Conservation (phyloP, 2,329 filamentous ascomycete species). For the Fusarium sp. region DNA sequence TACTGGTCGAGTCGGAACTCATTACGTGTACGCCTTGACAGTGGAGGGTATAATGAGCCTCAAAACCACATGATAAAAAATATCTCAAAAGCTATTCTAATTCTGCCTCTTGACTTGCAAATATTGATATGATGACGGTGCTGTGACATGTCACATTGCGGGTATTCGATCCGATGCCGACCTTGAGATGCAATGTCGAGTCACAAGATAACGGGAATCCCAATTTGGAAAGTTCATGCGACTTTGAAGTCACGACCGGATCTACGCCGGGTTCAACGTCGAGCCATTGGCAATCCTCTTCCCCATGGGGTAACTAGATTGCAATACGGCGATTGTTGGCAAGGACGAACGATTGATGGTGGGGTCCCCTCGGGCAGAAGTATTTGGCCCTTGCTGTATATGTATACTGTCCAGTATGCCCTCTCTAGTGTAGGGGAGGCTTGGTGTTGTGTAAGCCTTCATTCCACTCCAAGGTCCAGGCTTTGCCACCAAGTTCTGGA, state of each 20-base stretch:
- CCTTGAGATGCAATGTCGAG: background rate
- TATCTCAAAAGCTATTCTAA: background rate
- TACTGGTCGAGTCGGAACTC: background rate
- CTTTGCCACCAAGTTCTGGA: background rate
- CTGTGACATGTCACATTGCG: background rate
- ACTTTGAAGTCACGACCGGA: background rate
- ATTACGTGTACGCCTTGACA: background rate
- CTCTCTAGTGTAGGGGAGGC: too few species aligned
- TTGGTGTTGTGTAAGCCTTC: background rate
- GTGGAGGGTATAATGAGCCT: background rate
- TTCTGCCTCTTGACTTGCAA: background rate
- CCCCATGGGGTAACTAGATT: constrained; percentile 36
- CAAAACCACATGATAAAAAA: background rate
- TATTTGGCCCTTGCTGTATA: background rate
- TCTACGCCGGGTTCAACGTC: background rate
- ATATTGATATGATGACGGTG: background rate
- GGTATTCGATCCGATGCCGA: background rate
- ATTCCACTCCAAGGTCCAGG: background rate
- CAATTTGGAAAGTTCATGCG: background rate
- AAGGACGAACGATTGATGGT: background rate
- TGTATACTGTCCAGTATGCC: background rate
- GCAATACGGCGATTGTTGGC: background rate
- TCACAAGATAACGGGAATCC: background rate
- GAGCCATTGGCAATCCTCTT: constrained; percentile 23
- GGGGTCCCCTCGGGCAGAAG: background rate